Percentiles rank a stretch among this genome's conserved stretches.
Conservation (phyloP, 345 rosid species). For the Populus euphratica region DNA sequence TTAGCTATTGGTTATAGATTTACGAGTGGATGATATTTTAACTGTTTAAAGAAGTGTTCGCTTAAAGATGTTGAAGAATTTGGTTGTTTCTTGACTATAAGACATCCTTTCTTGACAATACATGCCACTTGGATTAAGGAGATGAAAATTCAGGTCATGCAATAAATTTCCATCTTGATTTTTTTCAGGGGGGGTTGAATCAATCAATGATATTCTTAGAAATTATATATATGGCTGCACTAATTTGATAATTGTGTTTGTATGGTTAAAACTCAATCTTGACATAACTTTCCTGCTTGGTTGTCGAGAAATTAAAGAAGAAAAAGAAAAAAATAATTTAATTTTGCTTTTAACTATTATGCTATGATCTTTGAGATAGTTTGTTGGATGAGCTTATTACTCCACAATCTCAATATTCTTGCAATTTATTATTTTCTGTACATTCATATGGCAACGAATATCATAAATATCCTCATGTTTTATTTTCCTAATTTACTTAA, state of each 20-base stretch:
- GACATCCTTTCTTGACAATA: neutral
- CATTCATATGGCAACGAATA: neutral
- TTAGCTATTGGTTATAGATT: neutral
- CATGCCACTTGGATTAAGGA: neutral
- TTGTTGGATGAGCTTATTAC: neutral
- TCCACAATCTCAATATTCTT: neutral
- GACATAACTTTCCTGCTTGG: neutral
- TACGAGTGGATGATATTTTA: neutral
- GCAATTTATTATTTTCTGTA: neutral
- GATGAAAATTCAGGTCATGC: neutral
- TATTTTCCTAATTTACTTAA: neutral
- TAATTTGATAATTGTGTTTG: neutral
- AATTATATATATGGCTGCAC: neutral
- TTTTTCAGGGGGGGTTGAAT: neutral
- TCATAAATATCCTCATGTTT: neutral
- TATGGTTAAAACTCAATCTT: neutral
- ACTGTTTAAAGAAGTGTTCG: neutral
- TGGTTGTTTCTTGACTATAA: neutral
- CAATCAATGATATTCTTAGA: neutral
- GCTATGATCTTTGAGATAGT: neutral
- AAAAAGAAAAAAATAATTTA: neutral
- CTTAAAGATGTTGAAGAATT: neutral
- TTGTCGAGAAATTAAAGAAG: neutral
- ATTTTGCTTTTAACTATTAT: neutral
- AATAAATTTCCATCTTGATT: slow-evolving; percentile 2